Conservation (phyloP, 805 yeast genomes). For the Candida sphagnicola region DNA sequence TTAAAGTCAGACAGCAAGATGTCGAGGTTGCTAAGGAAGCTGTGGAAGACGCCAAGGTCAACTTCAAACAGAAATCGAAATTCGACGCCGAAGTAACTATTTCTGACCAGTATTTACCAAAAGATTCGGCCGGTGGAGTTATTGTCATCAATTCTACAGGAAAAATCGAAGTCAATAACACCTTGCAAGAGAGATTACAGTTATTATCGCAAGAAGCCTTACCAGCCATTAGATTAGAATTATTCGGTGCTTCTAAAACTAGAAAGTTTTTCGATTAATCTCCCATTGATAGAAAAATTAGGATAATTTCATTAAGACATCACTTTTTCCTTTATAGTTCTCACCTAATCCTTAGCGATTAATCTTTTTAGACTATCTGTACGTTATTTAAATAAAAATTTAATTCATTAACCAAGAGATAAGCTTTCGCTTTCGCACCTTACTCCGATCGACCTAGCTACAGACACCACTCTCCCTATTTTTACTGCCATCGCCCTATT, state of each 20-base stretch:
- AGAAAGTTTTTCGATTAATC: constrained; percentile 86
- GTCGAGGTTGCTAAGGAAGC: constrained; percentile 58
- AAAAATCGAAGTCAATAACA: constrained; percentile 85
- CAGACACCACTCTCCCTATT: too few relatives aligned
- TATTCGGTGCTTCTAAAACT: constrained; percentile 79
- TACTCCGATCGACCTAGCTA: too few relatives aligned
- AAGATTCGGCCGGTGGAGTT: constrained; percentile 81
- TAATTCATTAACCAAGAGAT: too few relatives aligned
- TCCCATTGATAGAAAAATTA: background rate
- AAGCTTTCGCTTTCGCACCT: too few relatives aligned
- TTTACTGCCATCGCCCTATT: too few relatives aligned
- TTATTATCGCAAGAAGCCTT: constrained; percentile 78
- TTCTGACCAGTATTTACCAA: constrained; percentile 57
- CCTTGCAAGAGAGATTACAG: constrained; percentile 89
- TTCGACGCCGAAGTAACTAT: constrained; percentile 52
- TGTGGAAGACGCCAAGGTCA: constrained; percentile 54
- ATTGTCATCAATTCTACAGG: constrained; percentile 66
- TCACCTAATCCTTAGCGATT: background rate
- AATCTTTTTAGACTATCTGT: constrained; percentile 1
- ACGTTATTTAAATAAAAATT: background rate
- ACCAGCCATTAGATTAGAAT: constrained; percentile 87
- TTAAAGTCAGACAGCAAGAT: constrained; percentile 69
- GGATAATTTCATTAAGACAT: too few relatives aligned
- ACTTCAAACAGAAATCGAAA: constrained; percentile 61
- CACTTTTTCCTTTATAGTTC: too few relatives aligned